Percentiles rank a stretch among this genome's conserved stretches.
Conservation (phyloP, 805 yeast genomes). For the Cyberlindnera mississippiensis region DNA sequence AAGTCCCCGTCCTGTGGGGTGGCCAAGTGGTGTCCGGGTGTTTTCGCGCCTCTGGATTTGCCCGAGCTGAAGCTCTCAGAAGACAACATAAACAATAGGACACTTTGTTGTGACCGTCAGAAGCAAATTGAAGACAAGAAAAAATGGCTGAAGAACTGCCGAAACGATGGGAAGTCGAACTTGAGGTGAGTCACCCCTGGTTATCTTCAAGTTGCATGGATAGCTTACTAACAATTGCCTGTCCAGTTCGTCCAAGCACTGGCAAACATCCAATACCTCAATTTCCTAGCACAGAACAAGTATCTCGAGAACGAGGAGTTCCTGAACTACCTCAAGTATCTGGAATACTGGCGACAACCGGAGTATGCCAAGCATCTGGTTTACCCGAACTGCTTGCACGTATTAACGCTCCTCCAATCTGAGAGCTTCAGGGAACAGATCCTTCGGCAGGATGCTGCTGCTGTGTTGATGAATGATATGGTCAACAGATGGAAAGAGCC, state of each 20-base stretch:
- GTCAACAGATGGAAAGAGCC: constrained; percentile 55
- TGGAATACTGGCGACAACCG: constrained; percentile 82
- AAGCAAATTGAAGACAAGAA: too few relatives aligned
- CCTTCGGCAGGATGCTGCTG: constrained; percentile 52
- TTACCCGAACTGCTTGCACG: constrained; percentile 84
- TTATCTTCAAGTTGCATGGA: neutral
- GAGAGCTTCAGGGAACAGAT: constrained; percentile 53
- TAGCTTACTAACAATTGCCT: neutral
- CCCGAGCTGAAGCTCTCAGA: too few relatives aligned
- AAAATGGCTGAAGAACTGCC: constrained; percentile 44
- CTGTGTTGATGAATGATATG: constrained; percentile 69
- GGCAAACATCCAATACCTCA: constrained; percentile 83
- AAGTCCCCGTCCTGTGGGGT: too few relatives aligned
- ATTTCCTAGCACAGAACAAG: constrained; percentile 80
- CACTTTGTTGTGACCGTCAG: too few relatives aligned
- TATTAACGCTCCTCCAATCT: constrained; percentile 48
- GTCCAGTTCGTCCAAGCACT: constrained; percentile 80
- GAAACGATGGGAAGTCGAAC: constrained; percentile 81
- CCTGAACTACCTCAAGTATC: constrained; percentile 69
- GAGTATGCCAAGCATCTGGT: constrained; percentile 66
- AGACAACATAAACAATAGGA: too few relatives aligned
- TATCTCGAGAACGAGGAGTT: constrained; percentile 70
- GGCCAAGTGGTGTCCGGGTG: too few relatives aligned
- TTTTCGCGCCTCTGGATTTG: too few relatives aligned
- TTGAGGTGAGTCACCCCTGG: constrained; percentile 50